These are phyloP conservation scores for Jaapia argillacea DNA, from an alignment of 768 basidiomycete genomes.

Conservation along the genomic window DNA sequence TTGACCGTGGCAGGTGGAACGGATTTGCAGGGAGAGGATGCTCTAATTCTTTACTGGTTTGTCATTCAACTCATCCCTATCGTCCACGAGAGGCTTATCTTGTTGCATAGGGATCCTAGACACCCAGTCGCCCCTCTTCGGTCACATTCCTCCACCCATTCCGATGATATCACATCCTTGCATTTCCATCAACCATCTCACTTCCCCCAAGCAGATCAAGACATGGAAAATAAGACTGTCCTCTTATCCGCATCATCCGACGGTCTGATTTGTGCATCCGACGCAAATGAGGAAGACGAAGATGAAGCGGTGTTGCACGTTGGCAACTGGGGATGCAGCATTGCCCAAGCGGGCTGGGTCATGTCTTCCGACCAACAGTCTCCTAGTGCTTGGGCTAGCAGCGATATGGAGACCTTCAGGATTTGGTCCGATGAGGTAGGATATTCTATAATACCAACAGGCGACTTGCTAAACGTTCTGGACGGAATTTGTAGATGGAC, in stretches of 20 bases:
- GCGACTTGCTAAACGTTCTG: too few relatives aligned
- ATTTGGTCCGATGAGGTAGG: conserved; percentile 69
- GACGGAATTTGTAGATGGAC: conserved; percentile 44
- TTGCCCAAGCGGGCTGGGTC: conserved; percentile 67
- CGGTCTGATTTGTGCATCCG: conserved; percentile 66
- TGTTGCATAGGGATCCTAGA: conserved; percentile 76
- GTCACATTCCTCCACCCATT: conserved; percentile 80
- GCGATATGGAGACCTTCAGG: conserved; percentile 94
- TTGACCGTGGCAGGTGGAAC: conserved; percentile 74
- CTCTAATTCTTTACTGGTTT: conserved; percentile 79
- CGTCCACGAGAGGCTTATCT: neutral
- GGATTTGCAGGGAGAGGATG: conserved; percentile 72
- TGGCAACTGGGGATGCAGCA: conserved; percentile 79
- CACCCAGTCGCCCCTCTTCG: conserved; percentile 60
- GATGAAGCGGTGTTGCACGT: conserved; percentile 78
- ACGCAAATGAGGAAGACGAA: conserved; percentile 70
- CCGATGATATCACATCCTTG: conserved; percentile 83
- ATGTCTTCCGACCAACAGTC: conserved; percentile 10
- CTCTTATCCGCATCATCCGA: conserved; percentile 82
- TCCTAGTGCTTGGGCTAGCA: conserved; percentile 65
- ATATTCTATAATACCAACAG: neutral
- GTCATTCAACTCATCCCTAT: conserved; percentile 7
- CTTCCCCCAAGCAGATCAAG: conserved; percentile 1
- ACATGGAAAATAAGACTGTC: conserved; percentile 13
- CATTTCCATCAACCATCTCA: conserved; percentile 31